Percentiles rank a stretch among this genome's conserved stretches.
Conservation (phyloP, 1,284 basidiomycete species). For the Ganoderma resinaceum region DNA sequence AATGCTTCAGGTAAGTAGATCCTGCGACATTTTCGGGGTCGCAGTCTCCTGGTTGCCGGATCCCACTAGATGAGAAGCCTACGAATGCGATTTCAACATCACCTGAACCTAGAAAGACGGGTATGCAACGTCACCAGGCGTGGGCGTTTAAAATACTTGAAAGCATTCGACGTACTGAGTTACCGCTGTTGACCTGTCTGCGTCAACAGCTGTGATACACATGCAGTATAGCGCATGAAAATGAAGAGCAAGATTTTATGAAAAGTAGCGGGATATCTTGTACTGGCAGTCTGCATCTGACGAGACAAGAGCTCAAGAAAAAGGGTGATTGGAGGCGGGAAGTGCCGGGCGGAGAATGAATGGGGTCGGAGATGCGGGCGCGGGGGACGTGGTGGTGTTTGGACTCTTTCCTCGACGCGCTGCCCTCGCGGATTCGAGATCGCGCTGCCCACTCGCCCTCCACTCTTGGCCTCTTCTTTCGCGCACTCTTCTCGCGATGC, state of each 20-base stretch:
- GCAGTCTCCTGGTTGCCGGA: too few species aligned
- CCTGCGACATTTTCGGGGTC: too few species aligned
- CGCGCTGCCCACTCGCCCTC: slow-evolving; percentile 26
- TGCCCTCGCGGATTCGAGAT: slow-evolving; percentile 25
- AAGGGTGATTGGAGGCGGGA: slow-evolving; percentile 1
- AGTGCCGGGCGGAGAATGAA: slow-evolving; percentile 29
- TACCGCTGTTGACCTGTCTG: not conserved
- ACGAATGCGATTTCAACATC: too few species aligned
- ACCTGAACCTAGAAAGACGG: too few species aligned
- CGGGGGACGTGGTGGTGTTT: slow-evolving; percentile 21
- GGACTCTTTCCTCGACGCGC: slow-evolving; percentile 27
- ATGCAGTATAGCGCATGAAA: not conserved
- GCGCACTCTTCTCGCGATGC: slow-evolving; percentile 23
- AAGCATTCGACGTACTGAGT: not conserved
- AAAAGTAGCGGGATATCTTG: too few species aligned
- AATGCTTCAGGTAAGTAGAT: too few species aligned
- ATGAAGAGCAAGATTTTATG: not conserved
- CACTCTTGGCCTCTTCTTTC: slow-evolving; percentile 12
- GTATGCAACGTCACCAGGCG: not conserved
- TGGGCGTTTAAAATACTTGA: not conserved
- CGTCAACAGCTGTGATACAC: too few species aligned
- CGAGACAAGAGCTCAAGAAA: not conserved
- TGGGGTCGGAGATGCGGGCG: slow-evolving; percentile 14
- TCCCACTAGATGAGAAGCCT: too few species aligned
- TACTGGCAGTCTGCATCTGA: too few species aligned